Conservation (phyloP, 192 early-diverging fungal species). For the Coemansia sp. region DNA sequence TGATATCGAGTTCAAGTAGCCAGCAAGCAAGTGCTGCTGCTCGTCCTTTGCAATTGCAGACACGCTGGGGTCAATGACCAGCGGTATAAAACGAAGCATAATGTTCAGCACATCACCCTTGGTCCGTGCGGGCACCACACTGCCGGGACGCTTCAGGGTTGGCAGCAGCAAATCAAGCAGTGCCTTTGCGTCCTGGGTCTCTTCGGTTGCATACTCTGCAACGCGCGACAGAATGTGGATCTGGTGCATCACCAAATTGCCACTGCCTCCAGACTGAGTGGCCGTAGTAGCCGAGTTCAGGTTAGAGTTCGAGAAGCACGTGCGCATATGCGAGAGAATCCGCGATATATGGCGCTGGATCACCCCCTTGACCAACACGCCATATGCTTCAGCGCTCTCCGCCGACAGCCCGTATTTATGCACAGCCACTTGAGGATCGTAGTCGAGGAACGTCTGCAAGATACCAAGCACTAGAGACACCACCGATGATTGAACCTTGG, state of each 20-base stretch:
- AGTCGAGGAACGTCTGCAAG: slow-evolving; percentile 65
- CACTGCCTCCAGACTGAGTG: neutral
- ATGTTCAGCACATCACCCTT: slow-evolving; percentile 84
- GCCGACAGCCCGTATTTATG: slow-evolving; percentile 43
- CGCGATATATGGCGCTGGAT: slow-evolving; percentile 37
- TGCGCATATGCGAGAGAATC: slow-evolving; percentile 44
- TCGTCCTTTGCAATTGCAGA: slow-evolving; percentile 6
- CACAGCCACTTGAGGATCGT: slow-evolving; percentile 32
- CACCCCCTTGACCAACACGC: slow-evolving; percentile 7
- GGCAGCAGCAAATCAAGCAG: slow-evolving; percentile 83
- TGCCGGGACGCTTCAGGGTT: slow-evolving; percentile 66
- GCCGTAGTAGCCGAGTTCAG: neutral
- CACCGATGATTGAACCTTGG: slow-evolving; percentile 74
- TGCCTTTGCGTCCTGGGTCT: slow-evolving; percentile 60
- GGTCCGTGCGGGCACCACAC: slow-evolving; percentile 69
- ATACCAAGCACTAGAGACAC: slow-evolving; percentile 68
- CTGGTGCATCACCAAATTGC: slow-evolving; percentile 56
- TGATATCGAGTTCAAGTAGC: slow-evolving; percentile 67
- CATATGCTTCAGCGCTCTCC: slow-evolving; percentile 22
- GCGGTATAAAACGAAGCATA: slow-evolving; percentile 71
- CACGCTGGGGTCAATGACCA: slow-evolving; percentile 54
- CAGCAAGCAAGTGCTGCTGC: slow-evolving; percentile 35
- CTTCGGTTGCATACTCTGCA: slow-evolving; percentile 68
- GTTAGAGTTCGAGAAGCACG: slow-evolving; percentile 27
- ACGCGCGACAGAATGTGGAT: slow-evolving; percentile 78